A percentile compares a stretch with the other conserved stretches of the same genome.
Evolutionary conservation across 805 yeast genomes (phyloP).

Genomic region (Cyberlindnera euphorbiiphila): DNA sequence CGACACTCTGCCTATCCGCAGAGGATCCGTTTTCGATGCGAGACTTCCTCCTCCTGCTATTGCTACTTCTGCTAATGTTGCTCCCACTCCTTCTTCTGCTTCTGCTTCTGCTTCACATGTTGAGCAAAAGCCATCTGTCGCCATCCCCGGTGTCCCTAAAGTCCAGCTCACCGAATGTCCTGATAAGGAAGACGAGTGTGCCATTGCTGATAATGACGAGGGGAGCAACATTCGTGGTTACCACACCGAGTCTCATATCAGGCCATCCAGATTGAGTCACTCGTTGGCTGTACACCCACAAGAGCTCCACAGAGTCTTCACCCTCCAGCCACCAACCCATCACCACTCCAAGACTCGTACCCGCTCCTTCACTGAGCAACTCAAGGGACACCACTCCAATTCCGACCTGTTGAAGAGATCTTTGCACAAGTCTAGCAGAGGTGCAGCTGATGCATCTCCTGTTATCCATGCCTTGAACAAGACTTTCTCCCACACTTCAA

Average conservation of each 20-base stretch:
- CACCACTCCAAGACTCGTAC: conserved; percentile 19
- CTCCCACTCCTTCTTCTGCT: conserved; percentile 1
- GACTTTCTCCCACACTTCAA: conserved; percentile 23
- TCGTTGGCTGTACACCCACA: conserved; percentile 7
- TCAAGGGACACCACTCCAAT: conserved; percentile 31
- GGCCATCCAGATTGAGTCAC: conserved; percentile 15
- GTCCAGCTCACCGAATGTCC: conserved; percentile 4
- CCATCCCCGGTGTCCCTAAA: conserved; percentile 1
- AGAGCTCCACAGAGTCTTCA: conserved; percentile 1
- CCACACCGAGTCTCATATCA: conserved; percentile 6
- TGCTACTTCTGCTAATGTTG: background rate
- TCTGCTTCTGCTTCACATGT: too few species aligned
- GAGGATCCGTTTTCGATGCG: conserved; percentile 20
- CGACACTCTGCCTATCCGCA: conserved; percentile 36
- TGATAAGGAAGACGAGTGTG: conserved; percentile 18
- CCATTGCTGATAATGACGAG: conserved; percentile 17
- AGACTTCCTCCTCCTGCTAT: conserved; percentile 25
- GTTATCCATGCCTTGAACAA: conserved; percentile 23
- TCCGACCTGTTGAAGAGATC: conserved; percentile 24
- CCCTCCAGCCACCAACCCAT: conserved; percentile 5
- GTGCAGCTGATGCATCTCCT: conserved; percentile 21
- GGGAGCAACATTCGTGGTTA: background rate
- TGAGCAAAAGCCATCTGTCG: background rate
- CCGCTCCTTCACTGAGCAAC: conserved; percentile 39
- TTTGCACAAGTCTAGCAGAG: conserved; percentile 23